phyloP scores from a whole-genome alignment of 176 grass and related monocot genomes.

The Hyparrhenia diplandra region DNA sequence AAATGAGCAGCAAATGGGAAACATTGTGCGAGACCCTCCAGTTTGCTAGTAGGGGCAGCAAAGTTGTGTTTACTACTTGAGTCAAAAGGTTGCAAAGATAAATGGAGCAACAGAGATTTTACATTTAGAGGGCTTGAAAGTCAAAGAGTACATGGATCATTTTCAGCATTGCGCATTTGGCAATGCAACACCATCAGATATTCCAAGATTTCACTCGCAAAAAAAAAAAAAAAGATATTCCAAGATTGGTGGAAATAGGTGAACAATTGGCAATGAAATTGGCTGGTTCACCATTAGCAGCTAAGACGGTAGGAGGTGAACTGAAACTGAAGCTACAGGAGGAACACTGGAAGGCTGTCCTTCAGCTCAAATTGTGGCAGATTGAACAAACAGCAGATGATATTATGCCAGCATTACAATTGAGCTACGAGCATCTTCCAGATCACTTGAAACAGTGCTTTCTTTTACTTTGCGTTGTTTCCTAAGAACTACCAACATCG shows the following conservation, averaged over 20 bases:
- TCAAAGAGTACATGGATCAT: constrained; percentile 6
- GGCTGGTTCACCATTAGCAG: constrained; percentile 50
- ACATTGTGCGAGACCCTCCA: constrained; percentile 26
- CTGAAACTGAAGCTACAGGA: constrained; percentile 15
- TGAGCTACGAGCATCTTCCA: constrained; percentile 47
- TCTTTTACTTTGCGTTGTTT: constrained; percentile 45
- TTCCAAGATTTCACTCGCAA: no score
- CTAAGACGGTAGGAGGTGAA: constrained; percentile 19
- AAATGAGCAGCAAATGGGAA: constrained; percentile 22
- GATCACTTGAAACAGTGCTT: constrained; percentile 48
- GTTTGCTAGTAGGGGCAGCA: constrained; percentile 24
- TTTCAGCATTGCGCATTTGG: constrained; percentile 37
- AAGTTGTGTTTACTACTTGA: constrained; percentile 29
- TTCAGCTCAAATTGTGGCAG: constrained; percentile 35
- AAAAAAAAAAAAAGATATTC: no score
- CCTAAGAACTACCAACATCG: constrained; percentile 33
- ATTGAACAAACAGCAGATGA: constrained; percentile 33
- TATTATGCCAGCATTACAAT: constrained; percentile 44
- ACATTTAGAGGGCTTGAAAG: constrained; percentile 32
- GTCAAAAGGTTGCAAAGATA: constrained; percentile 33
- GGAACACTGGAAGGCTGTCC: constrained; percentile 30
- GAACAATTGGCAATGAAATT: constrained; percentile 16
- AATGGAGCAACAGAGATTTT: constrained; percentile 21
- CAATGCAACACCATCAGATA: constrained; percentile 3
- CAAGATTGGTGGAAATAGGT: constrained; percentile 21